A percentile compares a stretch with the other conserved stretches of the same genome.
phyloP scores from a whole-genome alignment of 202 grass and related monocot genomes.

The Eragrostis tef region DNA sequence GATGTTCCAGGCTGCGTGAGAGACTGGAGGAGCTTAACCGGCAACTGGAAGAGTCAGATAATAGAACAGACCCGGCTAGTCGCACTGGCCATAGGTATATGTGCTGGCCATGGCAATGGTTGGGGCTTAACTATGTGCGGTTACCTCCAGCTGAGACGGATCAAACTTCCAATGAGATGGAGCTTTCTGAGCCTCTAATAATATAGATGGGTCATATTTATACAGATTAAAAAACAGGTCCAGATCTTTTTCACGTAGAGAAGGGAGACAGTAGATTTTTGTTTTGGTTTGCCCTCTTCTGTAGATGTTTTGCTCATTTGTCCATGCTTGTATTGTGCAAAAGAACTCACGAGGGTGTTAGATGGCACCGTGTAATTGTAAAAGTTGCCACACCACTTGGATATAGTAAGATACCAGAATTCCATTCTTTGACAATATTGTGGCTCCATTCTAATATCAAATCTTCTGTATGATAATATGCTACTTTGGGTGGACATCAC shows the following conservation, averaged over 20 bases:
- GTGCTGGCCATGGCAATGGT: conserved; percentile 96
- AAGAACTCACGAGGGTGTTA: conserved; percentile 31
- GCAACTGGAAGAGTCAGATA: conserved; percentile 77
- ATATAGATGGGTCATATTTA: conserved; percentile 43
- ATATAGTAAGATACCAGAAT: conserved; percentile 42
- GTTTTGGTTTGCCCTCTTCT: conserved; percentile 22
- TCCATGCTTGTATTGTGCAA: conserved; percentile 31
- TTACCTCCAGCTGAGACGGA: conserved; percentile 46
- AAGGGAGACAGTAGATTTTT: conserved; percentile 26
- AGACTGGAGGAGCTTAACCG: conserved; percentile 77
- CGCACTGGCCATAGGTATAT: conserved; percentile 61
- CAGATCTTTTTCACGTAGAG: conserved; percentile 10
- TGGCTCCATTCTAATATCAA: neutral
- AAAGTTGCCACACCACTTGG: conserved; percentile 19
- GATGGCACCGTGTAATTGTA: conserved; percentile 48
- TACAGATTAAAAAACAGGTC: conserved; percentile 24
- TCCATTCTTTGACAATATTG: conserved; percentile 39
- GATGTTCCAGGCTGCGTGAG: conserved; percentile 69
- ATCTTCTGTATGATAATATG: neutral
- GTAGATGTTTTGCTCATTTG: conserved; percentile 44
- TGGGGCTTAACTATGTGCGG: conserved; percentile 73
- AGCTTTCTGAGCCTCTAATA: conserved; percentile 76
- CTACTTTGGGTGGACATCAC: neutral
- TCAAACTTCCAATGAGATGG: conserved; percentile 76
- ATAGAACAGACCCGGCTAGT: conserved; percentile 30